Base-by-base conservation (phyloP, 2,329 filamentous ascomycete genomes). In the Chaetomiaceae sp. region DNA sequence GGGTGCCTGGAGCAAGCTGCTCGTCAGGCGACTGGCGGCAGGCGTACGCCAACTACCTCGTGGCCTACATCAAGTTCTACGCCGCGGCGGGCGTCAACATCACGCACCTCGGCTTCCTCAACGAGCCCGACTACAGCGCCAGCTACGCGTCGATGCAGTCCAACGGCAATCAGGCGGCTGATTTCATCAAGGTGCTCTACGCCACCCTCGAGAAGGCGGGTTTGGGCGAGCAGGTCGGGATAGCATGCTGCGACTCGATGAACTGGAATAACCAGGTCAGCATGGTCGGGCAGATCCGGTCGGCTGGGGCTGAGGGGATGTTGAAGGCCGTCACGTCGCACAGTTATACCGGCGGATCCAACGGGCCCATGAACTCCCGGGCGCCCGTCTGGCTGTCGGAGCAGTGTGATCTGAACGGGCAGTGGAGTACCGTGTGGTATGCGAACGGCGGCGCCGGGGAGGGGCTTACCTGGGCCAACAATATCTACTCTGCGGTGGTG, bases 111-210 rank as follows among this genome's bases (percentile, higher is more conserved):
- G 75, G 75, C 12, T 77, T 76, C 55, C 62, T 77, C 37, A 78
- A 78, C 60, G 75, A 77, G 59, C 74, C 73, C 1, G 71, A 75
- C 40, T 69, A 67, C 39, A 64, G 60, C 59, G 65, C 68, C 19
- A 61, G 60, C 46, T 75, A 75, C 57, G 75, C 76, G 11, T 71
- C 69, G 6, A 80, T 80, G 76, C 66, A 68, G 29, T 79, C 88
- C 67, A 95, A 94, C 78, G 96, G 96, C 73, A 87, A 85, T 63
- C 88, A 79, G 66, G 76, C 76, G 3, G 76, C 73, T 42, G 72
- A 76, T 37, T 79, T 81, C 63, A 75, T 81, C 65, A 64, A 68
- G 53, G 68, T 76, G n/a, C 69, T 81, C 39, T 67, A 70, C 47
- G 67, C 70, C 17, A 73, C 72, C 1, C 68, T 78, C 43, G 64